Percentiles rank a stretch among this genome's conserved stretches.
Conservation (phyloP, 441 rosid genomes). For the Euphorbia schlechtendalii region DNA sequence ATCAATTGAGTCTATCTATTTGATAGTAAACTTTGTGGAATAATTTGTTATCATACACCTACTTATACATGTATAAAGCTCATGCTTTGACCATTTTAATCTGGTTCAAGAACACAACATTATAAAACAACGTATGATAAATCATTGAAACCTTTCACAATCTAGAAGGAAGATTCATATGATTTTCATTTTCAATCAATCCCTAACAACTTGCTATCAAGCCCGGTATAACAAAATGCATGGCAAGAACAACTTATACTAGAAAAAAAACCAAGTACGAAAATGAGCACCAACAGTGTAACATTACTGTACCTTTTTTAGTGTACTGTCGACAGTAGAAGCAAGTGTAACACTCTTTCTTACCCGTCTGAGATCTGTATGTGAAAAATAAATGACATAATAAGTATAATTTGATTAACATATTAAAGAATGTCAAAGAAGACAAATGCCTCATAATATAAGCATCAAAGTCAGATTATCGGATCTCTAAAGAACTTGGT, state of each 20-base stretch:
- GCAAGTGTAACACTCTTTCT: not conserved
- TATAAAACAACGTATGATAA: no score
- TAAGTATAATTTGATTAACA: not conserved
- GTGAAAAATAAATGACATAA: not conserved
- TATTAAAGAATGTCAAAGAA: not conserved
- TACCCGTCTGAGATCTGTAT: not conserved
- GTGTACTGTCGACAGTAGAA: not conserved
- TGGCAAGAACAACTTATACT: not conserved
- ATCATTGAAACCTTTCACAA: no score
- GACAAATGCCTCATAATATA: not conserved
- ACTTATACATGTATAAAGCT: no score
- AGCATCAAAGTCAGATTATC: not conserved
- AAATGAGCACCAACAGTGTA: not conserved
- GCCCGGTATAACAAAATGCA: no score
- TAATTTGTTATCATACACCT: no score
- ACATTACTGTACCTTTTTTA: not conserved
- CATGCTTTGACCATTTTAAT: no score
- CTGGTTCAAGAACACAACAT: no score
- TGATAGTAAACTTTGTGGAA: no score
- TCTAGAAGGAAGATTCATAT: no score
- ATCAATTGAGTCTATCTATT: no score
- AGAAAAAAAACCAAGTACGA: not conserved
- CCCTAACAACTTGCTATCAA: no score
- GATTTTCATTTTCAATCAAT: no score
- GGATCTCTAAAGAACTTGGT: not conserved